Base-by-base conservation (phyloP, 2,329 filamentous ascomycete genomes). In the Coniella vitis region DNA sequence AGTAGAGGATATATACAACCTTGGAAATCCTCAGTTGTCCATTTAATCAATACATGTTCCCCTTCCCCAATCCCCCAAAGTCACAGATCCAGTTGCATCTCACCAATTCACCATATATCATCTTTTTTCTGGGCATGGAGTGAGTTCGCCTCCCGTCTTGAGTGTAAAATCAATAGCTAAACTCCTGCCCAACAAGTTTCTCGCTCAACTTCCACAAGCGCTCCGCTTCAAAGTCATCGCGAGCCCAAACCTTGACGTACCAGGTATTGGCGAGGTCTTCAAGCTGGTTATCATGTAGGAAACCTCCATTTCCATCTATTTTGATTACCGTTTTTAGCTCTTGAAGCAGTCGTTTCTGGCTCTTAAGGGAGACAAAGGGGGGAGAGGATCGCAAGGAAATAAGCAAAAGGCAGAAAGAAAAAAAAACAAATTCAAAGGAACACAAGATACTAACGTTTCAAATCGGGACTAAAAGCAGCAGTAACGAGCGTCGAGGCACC, bases 151-250 rank as follows among this genome's bases (percentile, higher is more conserved):
- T n/a, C n/a, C n/a, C n/a, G n/a, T n/a, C n/a, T n/a, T n/a, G n/a
- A n/a, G n/a, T n/a, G n/a, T n/a, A n/a, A n/a, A n/a, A 14, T 41
- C n/a, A 41, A 14, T 41, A 41, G 7, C 8, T n/a, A 31, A 72
- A 72, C 47, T 65, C 60, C 48, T 72, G 61, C 0, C 61, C 64
- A n/a, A 74, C 70, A 42, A 74, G 54, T 54, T 69, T 58, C 60
- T 73, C 69, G n/a, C 68, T 73, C 40, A 73, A 38, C 38, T 62
- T 61, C 73, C 72, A 76, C 34, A 74, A 57, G 58, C 57, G 69
- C 50, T 69, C 66, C 0, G 72, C 71, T 32, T 60, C 58, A 2
- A 55, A 22, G 2, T 49, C 32, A 38, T 55, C 55, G 1, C 51
- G 56, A 1, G 49, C 60, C 57, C 57, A 60, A 3, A 54, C 45